A percentile compares a stretch with the other conserved stretches of the same genome.
Conservation (phyloP, 179 eudicot genomes). For the Carnegiea gigantea region DNA sequence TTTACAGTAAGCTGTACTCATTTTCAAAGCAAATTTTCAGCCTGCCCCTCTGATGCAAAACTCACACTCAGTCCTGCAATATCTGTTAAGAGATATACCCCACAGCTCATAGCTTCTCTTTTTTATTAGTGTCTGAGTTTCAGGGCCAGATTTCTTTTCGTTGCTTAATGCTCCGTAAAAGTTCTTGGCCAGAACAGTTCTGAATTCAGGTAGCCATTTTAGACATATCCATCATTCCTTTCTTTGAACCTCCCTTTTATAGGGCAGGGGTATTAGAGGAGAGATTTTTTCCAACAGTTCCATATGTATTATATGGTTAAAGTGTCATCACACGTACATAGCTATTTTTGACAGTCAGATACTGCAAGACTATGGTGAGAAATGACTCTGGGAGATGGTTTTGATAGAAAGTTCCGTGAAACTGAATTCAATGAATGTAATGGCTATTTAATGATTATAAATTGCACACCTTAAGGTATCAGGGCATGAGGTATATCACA, state of each 20-base stretch:
- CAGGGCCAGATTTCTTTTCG: slow-evolving; percentile 67
- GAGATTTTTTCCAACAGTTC: not conserved
- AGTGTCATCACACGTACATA: slow-evolving; percentile 4
- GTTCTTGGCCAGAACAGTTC: slow-evolving; percentile 38
- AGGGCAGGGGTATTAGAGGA: not conserved
- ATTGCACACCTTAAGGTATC: slow-evolving; percentile 36
- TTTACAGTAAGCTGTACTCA: slow-evolving; percentile 40
- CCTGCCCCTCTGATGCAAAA: slow-evolving; percentile 52
- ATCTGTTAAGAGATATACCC: slow-evolving; percentile 44
- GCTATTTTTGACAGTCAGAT: slow-evolving; percentile 41
- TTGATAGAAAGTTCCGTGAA: slow-evolving; percentile 37
- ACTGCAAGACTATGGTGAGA: slow-evolving; percentile 58
- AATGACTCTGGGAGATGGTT: slow-evolving; percentile 52
- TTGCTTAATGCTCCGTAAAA: slow-evolving; percentile 57
- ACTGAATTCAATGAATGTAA: slow-evolving; percentile 53
- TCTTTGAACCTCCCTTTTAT: not conserved
- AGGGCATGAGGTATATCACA: slow-evolving; percentile 74
- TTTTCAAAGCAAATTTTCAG: slow-evolving; percentile 49
- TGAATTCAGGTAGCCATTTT: slow-evolving; percentile 55
- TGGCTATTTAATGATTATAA: slow-evolving; percentile 69
- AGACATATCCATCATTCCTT: not conserved
- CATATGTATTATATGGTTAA: not conserved
- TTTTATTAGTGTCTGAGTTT: slow-evolving; percentile 62
- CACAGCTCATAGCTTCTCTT: slow-evolving; percentile 71
- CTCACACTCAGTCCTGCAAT: slow-evolving; percentile 67